phyloP scores from a whole-genome alignment of 345 rosid genomes.

The Ailanthus altissimus region DNA sequence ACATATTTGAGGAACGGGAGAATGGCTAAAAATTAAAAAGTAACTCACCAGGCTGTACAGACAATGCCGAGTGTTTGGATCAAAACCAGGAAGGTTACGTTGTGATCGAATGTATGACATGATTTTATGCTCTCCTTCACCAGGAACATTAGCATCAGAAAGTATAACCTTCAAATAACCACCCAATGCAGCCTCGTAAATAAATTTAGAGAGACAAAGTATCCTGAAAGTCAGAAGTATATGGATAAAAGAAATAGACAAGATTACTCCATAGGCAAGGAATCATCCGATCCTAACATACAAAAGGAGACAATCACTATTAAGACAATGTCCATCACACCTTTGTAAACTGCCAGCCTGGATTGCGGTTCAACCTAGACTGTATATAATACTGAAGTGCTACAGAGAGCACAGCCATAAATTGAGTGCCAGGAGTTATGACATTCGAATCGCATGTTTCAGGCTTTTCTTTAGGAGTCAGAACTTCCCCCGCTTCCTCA shows the following conservation, averaged over 20 bases:
- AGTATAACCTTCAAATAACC: conserved; percentile 89
- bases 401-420: conserved; percentile 86
- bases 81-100: conserved; percentile 77
- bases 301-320: conserved; percentile 20
- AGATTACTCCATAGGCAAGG: conserved; percentile 56
- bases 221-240: conserved; percentile 48
- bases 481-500: conserved; percentile 60
- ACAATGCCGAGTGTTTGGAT: conserved; percentile 96
- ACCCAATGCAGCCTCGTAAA: conserved; percentile 64
- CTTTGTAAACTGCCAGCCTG: conserved; percentile 86
- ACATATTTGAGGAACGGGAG: not conserved
- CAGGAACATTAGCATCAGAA: conserved; percentile 95
- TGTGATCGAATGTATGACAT: conserved; percentile 93
- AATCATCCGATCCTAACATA: conserved; percentile 48
- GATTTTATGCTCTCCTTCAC: conserved; percentile 99
- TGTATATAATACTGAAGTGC: conserved; percentile 93
- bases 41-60: conserved; percentile 85
- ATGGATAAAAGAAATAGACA: conserved; percentile 37
- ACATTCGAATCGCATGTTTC: conserved; percentile 94
- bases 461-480: conserved; percentile 67
- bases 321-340: conserved; percentile 45
- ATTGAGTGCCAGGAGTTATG: conserved; percentile 94
- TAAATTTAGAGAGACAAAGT: conserved; percentile 59
- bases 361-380: conserved; percentile 74
- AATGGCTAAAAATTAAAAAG: not conserved